Evolutionary conservation across 129 eudicot species (phyloP), one percentile per base, ranked within the genome.

Genomic region (Arctium minus): DNA sequence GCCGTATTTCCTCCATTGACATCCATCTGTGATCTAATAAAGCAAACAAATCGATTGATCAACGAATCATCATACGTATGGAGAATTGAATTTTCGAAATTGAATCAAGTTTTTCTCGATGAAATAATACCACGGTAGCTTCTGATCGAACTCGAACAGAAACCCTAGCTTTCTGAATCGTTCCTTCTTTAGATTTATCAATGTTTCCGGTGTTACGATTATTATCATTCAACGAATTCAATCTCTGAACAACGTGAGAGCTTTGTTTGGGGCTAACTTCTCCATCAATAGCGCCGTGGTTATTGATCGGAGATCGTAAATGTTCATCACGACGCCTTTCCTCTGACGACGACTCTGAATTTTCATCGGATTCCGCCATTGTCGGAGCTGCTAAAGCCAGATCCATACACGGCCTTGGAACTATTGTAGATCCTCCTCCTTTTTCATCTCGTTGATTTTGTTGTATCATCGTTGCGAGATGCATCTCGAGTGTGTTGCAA

Each of bases 1-100:
- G 5, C 93, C 93, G 42, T 89, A 89, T 67, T 89, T 89, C 69
- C 93, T 37, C 93, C 93, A 89, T 74, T 89, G 93, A 62, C 93
- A 89, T 82, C 93, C 93, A 46, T 89, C 93, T 3, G 86, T 80
- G 37, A 89, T 89, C 93, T 89, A 72, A 11, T 1, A 27, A 60
- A 82, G 8, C 33, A 79, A 31, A 46, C 10, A 67, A 48, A 10
- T 35, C 73, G 11, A 18, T 15, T 42, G 18, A 1, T 48, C 8
- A 65, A 36, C 15, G 32, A 29, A 77, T 10, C 38, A 33, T 31
- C 5, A 39, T 1, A 46, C 13, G n/a, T 17, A 22, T 30, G 27
- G 30, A 29, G 31, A 72, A 10, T n/a, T 8, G 9, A 64, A 79
- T n/a, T 9, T 64, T 13, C n/a, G 3, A 2, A 70, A 38, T 3